Conservation (phyloP, 345 rosid genomes). For the Arabidopsis arenosa region DNA sequence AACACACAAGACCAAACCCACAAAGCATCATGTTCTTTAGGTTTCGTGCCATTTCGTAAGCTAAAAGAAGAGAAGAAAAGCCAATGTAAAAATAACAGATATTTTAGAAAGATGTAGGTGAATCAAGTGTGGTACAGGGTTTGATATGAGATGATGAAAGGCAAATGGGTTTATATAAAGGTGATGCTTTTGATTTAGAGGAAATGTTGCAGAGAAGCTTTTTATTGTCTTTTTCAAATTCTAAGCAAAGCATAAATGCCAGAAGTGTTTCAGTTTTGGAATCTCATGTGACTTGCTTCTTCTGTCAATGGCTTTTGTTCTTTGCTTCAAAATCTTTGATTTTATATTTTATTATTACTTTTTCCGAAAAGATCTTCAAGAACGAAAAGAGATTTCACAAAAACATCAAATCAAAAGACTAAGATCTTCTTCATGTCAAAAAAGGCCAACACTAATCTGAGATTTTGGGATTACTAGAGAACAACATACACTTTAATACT, state of each 20-base stretch:
- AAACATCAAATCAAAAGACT: conserved; percentile 25
- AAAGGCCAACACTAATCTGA: conserved; percentile 22
- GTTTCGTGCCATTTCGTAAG: conserved; percentile 36
- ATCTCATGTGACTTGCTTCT: conserved; percentile 43
- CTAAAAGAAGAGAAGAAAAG: conserved; percentile 13
- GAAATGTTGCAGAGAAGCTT: conserved; percentile 66
- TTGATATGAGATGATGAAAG: conserved; percentile 39
- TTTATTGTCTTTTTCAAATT: conserved; percentile 50
- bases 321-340: conserved; percentile 34
- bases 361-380: not conserved
- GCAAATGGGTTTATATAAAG: conserved; percentile 59
- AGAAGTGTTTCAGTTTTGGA: conserved; percentile 42
- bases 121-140: conserved; percentile 18
- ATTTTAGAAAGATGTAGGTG: conserved; percentile 9
- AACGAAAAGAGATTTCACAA: conserved; percentile 28
- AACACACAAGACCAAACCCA: conserved; percentile 42
- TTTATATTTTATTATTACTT: not conserved
- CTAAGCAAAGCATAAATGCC: conserved; percentile 71
- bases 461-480: conserved; percentile 31
- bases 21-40: conserved; percentile 32
- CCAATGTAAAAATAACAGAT: not conserved
- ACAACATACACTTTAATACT: conserved; percentile 35
- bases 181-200: conserved; percentile 42
- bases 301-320: conserved; percentile 40
- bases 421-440: conserved; percentile 39